Base-by-base conservation (phyloP, 2,329 filamentous ascomycete genomes). In the Xylariaceae sp. region DNA sequence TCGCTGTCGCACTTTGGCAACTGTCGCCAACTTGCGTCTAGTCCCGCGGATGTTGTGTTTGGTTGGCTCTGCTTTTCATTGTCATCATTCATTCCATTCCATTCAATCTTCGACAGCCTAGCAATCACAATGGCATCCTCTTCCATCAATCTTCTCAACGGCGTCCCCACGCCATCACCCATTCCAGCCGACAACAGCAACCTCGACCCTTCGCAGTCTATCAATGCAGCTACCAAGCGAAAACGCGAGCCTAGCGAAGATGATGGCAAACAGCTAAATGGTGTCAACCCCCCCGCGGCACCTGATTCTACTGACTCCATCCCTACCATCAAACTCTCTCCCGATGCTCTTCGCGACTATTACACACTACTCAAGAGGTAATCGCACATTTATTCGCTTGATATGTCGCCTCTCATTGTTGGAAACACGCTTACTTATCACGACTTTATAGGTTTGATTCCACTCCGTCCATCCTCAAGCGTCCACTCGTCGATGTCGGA, bases 391-490 rank as follows among this genome's bases (percentile, higher is more conserved):
- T n/a, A n/a, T n/a, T n/a, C n/a, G n/a, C n/a, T n/a, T n/a, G n/a
- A n/a, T n/a, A n/a, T n/a, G n/a, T n/a, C n/a, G n/a, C n/a, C n/a
- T n/a, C n/a, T n/a, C n/a, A n/a, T n/a, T n/a, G n/a, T n/a, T n/a
- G n/a, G n/a, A n/a, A n/a, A n/a, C n/a, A n/a, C n/a, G n/a, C 10
- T 33, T 44, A 34, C 48, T 48, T 42, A 49, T 39, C 14, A 10
- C 38, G 20, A 20, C 32, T 23, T 14, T 16, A 21, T 50, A 85
- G 82, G 49, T 68, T 75, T 54, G 81, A 84, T 55, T 67, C 71
- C 38, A 68, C 63, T 12, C 73, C 76, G 8, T 76, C 74, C 25
- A 72, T 83, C 46, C 70, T 83, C 41, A 76, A 75, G 54, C 75
- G 75, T 45, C 70, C 73, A 2, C 61, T 83, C 10, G 66, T 72